Evolutionary conservation across 164 flowering plant genomes (phyloP), one percentile per base, ranked within the genome.

Genomic region (Berberis thunbergii): DNA sequence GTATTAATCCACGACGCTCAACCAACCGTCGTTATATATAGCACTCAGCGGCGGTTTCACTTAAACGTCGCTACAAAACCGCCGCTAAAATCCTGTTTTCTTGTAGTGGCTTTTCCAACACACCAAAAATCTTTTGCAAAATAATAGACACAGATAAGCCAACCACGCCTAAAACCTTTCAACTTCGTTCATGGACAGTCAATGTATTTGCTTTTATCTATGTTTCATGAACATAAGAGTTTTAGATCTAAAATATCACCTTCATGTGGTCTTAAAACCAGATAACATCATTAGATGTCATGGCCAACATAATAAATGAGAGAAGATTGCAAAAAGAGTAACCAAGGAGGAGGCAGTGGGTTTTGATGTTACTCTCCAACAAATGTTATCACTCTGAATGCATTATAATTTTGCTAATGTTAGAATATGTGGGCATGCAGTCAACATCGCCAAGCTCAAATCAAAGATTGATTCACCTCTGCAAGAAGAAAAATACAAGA

Each of bases 91-190:
- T n/a, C n/a, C n/a, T n/a, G n/a, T n/a, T n/a, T n/a, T n/a, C n/a
- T n/a, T n/a, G n/a, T n/a, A n/a, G n/a, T n/a, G n/a, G n/a, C n/a
- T 61, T 74, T 43, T 57, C 67, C 42, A 53, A 2, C 11, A 0
- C 1, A 4, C 70, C 54, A 6, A 86, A 61, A 10, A 67, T 3
- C 50, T 76, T 81, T 59, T 84, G 91, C 2, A n/a, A 53, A 1
- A 76, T 8, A 3, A 84, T 13, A 79, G 49, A 78, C 6, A 66
- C 82, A 79, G 39, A 86, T 74, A 62, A 82, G 46, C 84, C 85
- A 82, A 69, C 91, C 63, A 1, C 70, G 71, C 6, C 39, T 4
- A 8, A 77, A 67, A 12, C 60, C 64, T 5, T 10, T 45, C 7
- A 43, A 4, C 41, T 43, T 4, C 0, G n/a, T 8, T 40, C 59